phyloP scores from a whole-genome alignment of 306 rosid species.

The Citrullus colocynthis region DNA sequence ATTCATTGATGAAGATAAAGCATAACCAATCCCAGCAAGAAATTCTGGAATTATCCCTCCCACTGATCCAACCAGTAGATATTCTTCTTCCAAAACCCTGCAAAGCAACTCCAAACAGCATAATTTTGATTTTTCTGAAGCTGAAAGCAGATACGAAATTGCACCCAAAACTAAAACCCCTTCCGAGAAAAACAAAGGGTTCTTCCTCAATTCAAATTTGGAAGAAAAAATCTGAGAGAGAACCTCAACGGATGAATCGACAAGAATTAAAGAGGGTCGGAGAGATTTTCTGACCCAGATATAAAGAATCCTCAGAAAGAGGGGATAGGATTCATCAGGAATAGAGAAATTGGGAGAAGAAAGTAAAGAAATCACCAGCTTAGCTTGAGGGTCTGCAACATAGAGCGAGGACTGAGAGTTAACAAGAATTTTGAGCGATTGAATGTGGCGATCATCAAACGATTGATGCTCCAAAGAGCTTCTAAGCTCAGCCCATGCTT shows the following conservation, averaged over 20 bases:
- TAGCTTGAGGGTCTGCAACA: constrained; percentile 80
- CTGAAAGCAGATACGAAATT: constrained; percentile 36
- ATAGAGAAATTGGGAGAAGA: constrained; percentile 32
- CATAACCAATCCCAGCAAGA: constrained; percentile 82
- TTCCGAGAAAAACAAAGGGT: constrained; percentile 33
- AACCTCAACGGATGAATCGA: constrained; percentile 35
- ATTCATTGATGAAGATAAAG: constrained; percentile 48
- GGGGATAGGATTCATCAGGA: constrained; percentile 37
- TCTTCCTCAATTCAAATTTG: constrained; percentile 20
- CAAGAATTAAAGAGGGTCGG: constrained; percentile 30
- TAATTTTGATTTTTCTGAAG: constrained; percentile 34
- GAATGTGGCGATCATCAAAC: constrained; percentile 32
- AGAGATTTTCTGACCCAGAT: constrained; percentile 68
- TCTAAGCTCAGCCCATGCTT: constrained; percentile 71
- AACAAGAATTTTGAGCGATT: constrained; percentile 47
- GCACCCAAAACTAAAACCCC: constrained; percentile 52
- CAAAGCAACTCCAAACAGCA: constrained; percentile 39
- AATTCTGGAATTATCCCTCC: constrained; percentile 38
- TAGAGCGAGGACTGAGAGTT: constrained; percentile 58
- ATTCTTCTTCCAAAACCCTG: constrained; percentile 26
- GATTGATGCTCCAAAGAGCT: constrained; percentile 35
- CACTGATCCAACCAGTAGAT: constrained; percentile 22
- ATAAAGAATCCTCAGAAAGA: constrained; percentile 51
- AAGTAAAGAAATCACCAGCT: constrained; percentile 49
- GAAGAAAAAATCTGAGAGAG: constrained; percentile 23